Percentiles rank a stretch among this genome's conserved stretches.
Conservation (phyloP, 352 stramenopile genomes). For the Phytopythium oedochilum region DNA sequence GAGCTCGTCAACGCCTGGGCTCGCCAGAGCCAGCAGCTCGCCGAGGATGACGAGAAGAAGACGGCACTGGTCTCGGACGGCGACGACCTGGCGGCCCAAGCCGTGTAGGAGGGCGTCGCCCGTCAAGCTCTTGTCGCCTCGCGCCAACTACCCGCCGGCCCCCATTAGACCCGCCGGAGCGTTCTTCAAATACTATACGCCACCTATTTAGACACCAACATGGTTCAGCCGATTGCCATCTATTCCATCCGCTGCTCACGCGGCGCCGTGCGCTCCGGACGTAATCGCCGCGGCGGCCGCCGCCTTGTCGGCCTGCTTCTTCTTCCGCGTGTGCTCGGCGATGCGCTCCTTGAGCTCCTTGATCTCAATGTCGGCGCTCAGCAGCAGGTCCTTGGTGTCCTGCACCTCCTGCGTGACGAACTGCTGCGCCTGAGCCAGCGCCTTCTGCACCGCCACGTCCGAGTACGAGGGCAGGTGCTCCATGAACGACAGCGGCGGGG, state of each 20-base stretch:
- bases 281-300: constrained; percentile 9
- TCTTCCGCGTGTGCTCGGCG: constrained; percentile 72
- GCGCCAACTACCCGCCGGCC: too few species aligned
- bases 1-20: constrained; percentile 73
- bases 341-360: constrained; percentile 75
- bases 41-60: not conserved
- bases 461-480: constrained; percentile 87
- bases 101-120: constrained; percentile 26
- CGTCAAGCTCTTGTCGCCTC: too few species aligned
- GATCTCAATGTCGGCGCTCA: constrained; percentile 64
- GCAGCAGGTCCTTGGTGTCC: constrained; percentile 62
- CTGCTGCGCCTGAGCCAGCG: constrained; percentile 73
- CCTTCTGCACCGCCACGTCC: constrained; percentile 86
- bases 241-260: not conserved
- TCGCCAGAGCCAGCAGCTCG: constrained; percentile 25
- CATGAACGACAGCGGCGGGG: constrained; percentile 62
- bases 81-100: constrained; percentile 15
- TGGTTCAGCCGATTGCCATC: not conserved
- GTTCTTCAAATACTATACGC: constrained; percentile 4
- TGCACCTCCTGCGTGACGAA: constrained; percentile 76
- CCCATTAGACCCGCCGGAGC: not conserved
- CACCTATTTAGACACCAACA: constrained; percentile 4
- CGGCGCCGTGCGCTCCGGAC: not conserved
- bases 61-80: constrained; percentile 11
- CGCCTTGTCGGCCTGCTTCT: constrained; percentile 58